These are phyloP conservation scores for Talaromyces proteolyticus DNA, from an alignment of 495 filamentous ascomycete genomes.

Conservation along the genomic window DNA sequence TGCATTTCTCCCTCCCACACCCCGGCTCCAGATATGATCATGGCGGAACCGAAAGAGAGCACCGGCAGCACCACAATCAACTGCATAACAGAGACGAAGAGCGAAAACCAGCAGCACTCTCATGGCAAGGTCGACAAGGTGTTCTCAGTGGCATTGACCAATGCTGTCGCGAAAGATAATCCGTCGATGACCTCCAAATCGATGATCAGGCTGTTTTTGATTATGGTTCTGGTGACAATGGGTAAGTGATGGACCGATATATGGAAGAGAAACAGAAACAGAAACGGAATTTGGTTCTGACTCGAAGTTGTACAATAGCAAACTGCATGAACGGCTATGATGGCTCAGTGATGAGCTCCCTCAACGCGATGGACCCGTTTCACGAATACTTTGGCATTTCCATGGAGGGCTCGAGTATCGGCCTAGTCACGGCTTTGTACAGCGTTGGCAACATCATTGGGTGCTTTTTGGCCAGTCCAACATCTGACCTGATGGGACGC, in stretches of 20 bases:
- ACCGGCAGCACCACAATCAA: no score
- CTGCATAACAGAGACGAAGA: no score
- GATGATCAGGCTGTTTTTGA: no score
- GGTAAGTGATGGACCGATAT: no score
- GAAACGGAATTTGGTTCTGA: no score
- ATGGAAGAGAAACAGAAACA: no score
- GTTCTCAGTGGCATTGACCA: neutral
- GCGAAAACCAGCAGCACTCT: no score
- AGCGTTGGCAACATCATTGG: constrained; percentile 50
- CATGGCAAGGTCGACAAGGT: neutral
- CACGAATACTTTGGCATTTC: neutral
- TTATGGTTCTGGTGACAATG: no score
- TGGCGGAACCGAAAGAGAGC: no score
- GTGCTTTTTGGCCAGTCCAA: constrained; percentile 22
- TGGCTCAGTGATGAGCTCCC: neutral
- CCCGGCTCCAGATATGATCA: no score
- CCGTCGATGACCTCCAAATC: neutral
- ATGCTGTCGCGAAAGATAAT: neutral
- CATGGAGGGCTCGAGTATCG: constrained; percentile 30
- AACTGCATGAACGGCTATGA: constrained; percentile 3
- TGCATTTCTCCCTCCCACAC: no score
- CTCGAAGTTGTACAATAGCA: no score
- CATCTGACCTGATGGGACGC: constrained; percentile 41
- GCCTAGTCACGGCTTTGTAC: constrained; percentile 50
- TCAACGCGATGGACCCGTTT: neutral